Base-by-base conservation (phyloP, 768 basidiomycete genomes). In the Leccinellum rugosiceps region DNA sequence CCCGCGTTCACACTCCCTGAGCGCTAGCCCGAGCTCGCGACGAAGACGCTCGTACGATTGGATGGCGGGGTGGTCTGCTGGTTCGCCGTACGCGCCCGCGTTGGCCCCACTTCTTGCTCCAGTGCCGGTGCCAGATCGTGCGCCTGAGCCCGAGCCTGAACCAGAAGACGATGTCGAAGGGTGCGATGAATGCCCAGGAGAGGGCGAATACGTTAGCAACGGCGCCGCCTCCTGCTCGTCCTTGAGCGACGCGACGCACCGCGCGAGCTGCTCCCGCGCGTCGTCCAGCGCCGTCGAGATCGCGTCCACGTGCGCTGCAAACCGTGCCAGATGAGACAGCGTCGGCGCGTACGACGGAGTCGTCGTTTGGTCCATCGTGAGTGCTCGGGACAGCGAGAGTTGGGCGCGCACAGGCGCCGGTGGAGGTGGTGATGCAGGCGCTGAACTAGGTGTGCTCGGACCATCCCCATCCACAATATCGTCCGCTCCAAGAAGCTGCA, bases 1-100 rank as follows among this genome's bases (percentile, higher is more conserved):
- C 0, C 91, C 91, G 8, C 91, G 81, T 70, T 93, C 91, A 66
- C 90, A 93, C 64, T 93, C 92, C 7, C 90, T 75, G 30, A 93
- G 72, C 1, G 90, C 91, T 23, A 87, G 71, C 8, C 91, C 92
- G 8, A 94, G 79, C 64, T 92, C 89, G 5, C 84, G 80, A 11
- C 91, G 80, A 15, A 93, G 76, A 0, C 85, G 76, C 55, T 92
- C 92, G 67, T 91, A 93, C 6, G 88, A 85, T 51, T 80, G 81
- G 30, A 93, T 61, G 1, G 87, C 84, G 2, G 79, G 78, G 53
- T 78, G 74, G 17, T 78, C 77, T 0, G 63, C 48, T 0, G 71
- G 51, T 57, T 59, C 68, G 25, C 50, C 60, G 31, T 38, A 51
- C 2, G 26, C 13, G 9, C 41, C 21, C 35, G 15, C 35, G 3